Evolutionary conservation across 2,329 filamentous ascomycete genomes (phyloP), one percentile per base, ranked within the genome.

Genomic region (Sclerotinia trifoliorum): DNA sequence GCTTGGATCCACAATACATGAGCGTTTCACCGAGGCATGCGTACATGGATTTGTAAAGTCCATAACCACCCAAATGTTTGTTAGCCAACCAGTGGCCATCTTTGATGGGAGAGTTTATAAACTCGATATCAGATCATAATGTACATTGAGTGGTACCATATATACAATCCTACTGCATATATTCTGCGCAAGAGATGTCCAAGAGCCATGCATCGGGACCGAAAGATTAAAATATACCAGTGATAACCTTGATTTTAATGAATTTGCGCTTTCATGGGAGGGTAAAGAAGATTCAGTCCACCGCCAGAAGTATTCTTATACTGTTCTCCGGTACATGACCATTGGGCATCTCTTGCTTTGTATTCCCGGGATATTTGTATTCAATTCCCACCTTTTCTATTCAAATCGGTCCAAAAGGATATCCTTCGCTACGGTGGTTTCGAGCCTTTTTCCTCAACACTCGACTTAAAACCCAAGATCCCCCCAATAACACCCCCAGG

Each of bases 401-500:
- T 10, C 52, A 44, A n/a, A 6, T 8, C 26, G 6, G 13, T 26
- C 63, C 21, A 8, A 35, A 21, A 24, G 26, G 5, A 57, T 46
- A 5, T 35, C 26, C 26, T 21, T 24, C 21, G 29, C 75, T 69
- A 76, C 44, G 75, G 74, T 56, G 74, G 74, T 67, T 70, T 74
- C n/a, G 70, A 69, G 10, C 71, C 70, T 51, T 73, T 73, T 51
- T 67, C 73, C 57, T 71, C 71, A 44, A 69, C 71, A 54, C 70
- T 74, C 66, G 71, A 46, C 35, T 73, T 74, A 19, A 77, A 75
- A 21, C 76, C 74, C 80, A 73, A 93, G 81, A 94, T 82, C 76
- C 91, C 86, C 17, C 91, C 92, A 57, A 96, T 80, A 46, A 93
- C 80, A 3, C 93, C 94, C 44, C 88, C 84, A 0, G 95, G 94